Evolutionary conservation across 1,139 yeast species (phyloP).

Genomic region (Zygosaccharomyces pseudobailii): DNA sequence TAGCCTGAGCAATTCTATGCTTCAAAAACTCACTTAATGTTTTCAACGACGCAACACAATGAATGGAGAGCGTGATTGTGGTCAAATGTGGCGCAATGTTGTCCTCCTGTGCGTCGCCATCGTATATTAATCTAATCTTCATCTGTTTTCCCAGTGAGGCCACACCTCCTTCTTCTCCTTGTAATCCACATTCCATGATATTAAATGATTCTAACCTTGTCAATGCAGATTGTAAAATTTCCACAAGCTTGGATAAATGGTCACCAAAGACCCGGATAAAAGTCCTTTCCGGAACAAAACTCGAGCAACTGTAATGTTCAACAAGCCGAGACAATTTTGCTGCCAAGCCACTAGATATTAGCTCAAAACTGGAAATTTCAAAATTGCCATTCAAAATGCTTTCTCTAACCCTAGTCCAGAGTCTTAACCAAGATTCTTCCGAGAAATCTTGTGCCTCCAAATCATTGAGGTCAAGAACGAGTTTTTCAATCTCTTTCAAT

Average conservation of each 20-base stretch:
- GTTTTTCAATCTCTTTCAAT: conserved; percentile 25
- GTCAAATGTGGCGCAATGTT: conserved; percentile 36
- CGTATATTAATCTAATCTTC: conserved; percentile 45
- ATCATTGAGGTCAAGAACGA: conserved; percentile 15
- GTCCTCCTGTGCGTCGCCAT: conserved; percentile 33
- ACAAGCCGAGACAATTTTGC: conserved; percentile 44
- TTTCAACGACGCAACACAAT: conserved; percentile 81
- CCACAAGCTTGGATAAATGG: conserved; percentile 42
- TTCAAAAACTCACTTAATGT: conserved; percentile 63
- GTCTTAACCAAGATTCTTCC: conserved; percentile 40
- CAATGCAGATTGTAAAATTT: conserved; percentile 66
- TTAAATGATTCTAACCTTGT: conserved; percentile 75
- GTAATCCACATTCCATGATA: conserved; percentile 53
- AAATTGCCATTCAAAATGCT: conserved; percentile 35
- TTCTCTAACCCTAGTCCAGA: conserved; percentile 45
- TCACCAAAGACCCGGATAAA: conserved; percentile 48
- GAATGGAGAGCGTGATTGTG: conserved; percentile 61
- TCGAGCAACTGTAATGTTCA: conserved; percentile 7
- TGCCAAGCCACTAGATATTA: conserved; percentile 65
- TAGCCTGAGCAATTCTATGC: conserved; percentile 34
- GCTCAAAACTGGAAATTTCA: conserved; percentile 66
- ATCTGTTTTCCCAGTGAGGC: conserved; percentile 71
- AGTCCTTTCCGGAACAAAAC: conserved; percentile 21
- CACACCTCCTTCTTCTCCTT: conserved; percentile 39
- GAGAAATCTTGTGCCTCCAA: conserved; percentile 19